Evolutionary conservation across 2,329 filamentous ascomycete species (phyloP), one percentile per base, ranked within the genome.

Genomic region (Cladosporium cucumerinum): DNA sequence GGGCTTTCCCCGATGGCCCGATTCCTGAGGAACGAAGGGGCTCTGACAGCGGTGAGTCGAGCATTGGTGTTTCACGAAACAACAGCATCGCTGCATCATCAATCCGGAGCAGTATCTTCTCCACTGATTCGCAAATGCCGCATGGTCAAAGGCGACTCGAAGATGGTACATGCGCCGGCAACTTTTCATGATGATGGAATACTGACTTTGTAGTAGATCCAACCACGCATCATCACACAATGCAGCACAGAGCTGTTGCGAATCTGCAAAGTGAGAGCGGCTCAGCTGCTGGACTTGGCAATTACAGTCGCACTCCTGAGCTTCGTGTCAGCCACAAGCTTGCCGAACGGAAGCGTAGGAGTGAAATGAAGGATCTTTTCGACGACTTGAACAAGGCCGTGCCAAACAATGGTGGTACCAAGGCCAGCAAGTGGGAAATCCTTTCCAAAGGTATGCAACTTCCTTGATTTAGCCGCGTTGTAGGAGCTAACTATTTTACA

Each of bases 351-450:
- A 95, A 95, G 79, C 85, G 91, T 46, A 83, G 91, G 66, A 93
- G 91, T 10, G 91, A 95, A 75, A 95, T 95, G 91, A 95, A 95
- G 79, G 89, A 91, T 72, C 79, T 95, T 0, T 95, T 95, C 73
- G 91, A 95, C 69, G 89, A 92, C 70, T 80, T 95, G 10, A 86
- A 92, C 69, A 88, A 90, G 69, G 92, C 92, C 43, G 88, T 94
- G 79, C 91, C 91, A 1, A 89, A 92, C 70, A 91, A 92, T 71
- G 86, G 91, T 18, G 91, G 91, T 1, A 89, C 89, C 26, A 96
- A 95, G 75, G 91, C 91, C 0, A 93, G 90, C 70, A 96, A 96
- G 72, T 96, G 91, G 91, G 91, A 96, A 72, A 93, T 94, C 57
- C 75, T 96, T 18, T 93, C 90, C 2, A 94, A 94, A 82, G 90